phyloP scores from a whole-genome alignment of 2,329 filamentous ascomycete genomes.

The Colletotrichum caudatum region DNA sequence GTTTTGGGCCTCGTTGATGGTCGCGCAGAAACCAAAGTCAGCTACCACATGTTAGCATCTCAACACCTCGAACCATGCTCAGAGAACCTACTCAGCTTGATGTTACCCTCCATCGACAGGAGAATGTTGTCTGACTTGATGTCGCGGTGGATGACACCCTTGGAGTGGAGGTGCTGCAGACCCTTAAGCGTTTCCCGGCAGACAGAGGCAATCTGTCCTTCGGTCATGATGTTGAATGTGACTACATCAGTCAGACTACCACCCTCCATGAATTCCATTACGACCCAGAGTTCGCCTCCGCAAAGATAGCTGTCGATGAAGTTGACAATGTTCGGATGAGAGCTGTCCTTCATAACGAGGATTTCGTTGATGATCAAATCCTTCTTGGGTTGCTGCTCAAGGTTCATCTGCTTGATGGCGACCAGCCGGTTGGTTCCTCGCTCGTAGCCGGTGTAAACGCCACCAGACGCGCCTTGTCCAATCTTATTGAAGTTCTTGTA shows the following conservation, averaged over 20 bases:
- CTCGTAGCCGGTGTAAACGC: constrained; percentile 93
- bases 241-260: constrained; percentile 98
- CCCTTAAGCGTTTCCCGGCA: constrained; percentile 94
- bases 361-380: constrained; percentile 99
- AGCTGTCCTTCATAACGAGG: constrained; percentile 98
- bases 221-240: constrained; percentile 99
- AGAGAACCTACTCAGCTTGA: constrained; percentile 85
- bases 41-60: constrained; percentile 66
- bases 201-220: constrained; percentile 95
- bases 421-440: constrained; percentile 86
- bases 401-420: constrained; percentile 99
- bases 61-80: background rate
- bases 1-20: constrained; percentile 96
- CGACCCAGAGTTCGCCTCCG: constrained; percentile 93
- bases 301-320: constrained; percentile 98
- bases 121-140: constrained; percentile 99
- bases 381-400: constrained; percentile 98
- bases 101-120: constrained; percentile 91
- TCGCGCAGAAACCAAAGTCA: constrained; percentile 98
- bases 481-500: constrained; percentile 94
- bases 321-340: constrained; percentile 98
- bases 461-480: constrained; percentile 95
- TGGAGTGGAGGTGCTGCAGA: constrained; percentile 94
- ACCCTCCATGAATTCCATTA: constrained; percentile 99
- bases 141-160: constrained; percentile 97